Conservation (phyloP, 345 rosid species). For the Eucalyptus regnans region DNA sequence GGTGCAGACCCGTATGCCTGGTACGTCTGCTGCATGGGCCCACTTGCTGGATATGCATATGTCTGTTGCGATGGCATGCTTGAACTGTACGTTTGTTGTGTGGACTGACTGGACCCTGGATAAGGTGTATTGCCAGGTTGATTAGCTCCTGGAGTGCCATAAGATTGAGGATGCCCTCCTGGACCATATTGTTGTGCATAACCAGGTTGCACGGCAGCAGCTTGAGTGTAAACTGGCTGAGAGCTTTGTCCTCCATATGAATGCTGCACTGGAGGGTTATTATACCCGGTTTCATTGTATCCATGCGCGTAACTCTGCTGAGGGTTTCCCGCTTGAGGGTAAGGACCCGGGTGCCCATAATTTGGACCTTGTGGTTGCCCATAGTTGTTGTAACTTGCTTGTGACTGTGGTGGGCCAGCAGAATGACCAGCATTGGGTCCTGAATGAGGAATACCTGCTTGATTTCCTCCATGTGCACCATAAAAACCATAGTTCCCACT, state of each 20-base stretch:
- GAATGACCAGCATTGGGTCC: slow-evolving; percentile 25
- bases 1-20: slow-evolving; percentile 42
- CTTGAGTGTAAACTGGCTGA: slow-evolving; percentile 52
- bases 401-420: slow-evolving; percentile 24
- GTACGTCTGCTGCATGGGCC: slow-evolving; percentile 48
- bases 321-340: slow-evolving; percentile 36
- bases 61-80: slow-evolving; percentile 52
- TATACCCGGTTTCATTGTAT: slow-evolving; percentile 50
- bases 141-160: slow-evolving; percentile 42
- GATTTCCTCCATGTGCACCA: slow-evolving; percentile 55
- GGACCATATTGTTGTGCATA: slow-evolving; percentile 58
- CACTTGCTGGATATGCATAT: slow-evolving; percentile 56
- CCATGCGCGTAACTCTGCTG: slow-evolving; percentile 62
- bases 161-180: slow-evolving; percentile 28
- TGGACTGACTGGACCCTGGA: slow-evolving; percentile 36
- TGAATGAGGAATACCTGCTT: slow-evolving; percentile 21
- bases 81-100: slow-evolving; percentile 36
- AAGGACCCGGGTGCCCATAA: slow-evolving; percentile 50
- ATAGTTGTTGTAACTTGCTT: slow-evolving; percentile 53
- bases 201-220: slow-evolving; percentile 37
- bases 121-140: slow-evolving; percentile 52
- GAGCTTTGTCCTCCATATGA: slow-evolving; percentile 33
- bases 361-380: slow-evolving; percentile 63
- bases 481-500: slow-evolving; percentile 69
- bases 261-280: slow-evolving; percentile 36